These are phyloP conservation scores for Austroboletus eburneus DNA, from an alignment of 768 basidiomycete species.

Conservation along the genomic window DNA sequence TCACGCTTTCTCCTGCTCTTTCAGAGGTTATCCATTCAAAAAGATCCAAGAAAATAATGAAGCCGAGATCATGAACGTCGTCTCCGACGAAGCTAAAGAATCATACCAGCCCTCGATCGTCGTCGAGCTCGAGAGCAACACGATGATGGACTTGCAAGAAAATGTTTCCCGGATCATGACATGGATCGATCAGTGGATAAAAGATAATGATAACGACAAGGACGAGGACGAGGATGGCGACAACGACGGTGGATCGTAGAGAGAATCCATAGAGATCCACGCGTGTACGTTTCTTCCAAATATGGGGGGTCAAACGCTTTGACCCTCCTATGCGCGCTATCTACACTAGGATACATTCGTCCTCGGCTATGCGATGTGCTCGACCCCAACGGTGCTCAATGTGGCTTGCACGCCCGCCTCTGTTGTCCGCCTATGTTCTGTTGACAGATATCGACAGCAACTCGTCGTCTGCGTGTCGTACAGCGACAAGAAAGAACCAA, in stretches of 20 bases:
- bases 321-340: too few relatives aligned
- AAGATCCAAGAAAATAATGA: slow-evolving; percentile 99
- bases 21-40: slow-evolving; percentile 79
- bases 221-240: too few relatives aligned
- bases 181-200: slow-evolving; percentile 81
- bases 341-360: neutral
- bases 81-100: slow-evolving; percentile 81
- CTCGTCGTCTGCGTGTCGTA: neutral
- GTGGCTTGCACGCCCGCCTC: slow-evolving; percentile 13
- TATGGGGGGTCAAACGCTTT: too few relatives aligned
- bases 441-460: slow-evolving; percentile 1
- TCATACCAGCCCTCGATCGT: slow-evolving; percentile 86
- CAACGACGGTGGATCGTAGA: neutral
- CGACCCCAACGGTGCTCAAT: neutral
- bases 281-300: too few relatives aligned
- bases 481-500: too few relatives aligned
- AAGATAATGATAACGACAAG: slow-evolving; percentile 19
- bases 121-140: slow-evolving; percentile 78
- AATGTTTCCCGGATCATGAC: slow-evolving; percentile 85
- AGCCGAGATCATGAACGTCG: slow-evolving; percentile 95
- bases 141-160: slow-evolving; percentile 72
- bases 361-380: neutral
- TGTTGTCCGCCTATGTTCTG: too few relatives aligned
- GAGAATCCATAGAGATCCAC: neutral
- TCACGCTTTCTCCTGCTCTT: neutral